phyloP scores from a whole-genome alignment of 495 filamentous ascomycete genomes.

The Penicillium nucicola region DNA sequence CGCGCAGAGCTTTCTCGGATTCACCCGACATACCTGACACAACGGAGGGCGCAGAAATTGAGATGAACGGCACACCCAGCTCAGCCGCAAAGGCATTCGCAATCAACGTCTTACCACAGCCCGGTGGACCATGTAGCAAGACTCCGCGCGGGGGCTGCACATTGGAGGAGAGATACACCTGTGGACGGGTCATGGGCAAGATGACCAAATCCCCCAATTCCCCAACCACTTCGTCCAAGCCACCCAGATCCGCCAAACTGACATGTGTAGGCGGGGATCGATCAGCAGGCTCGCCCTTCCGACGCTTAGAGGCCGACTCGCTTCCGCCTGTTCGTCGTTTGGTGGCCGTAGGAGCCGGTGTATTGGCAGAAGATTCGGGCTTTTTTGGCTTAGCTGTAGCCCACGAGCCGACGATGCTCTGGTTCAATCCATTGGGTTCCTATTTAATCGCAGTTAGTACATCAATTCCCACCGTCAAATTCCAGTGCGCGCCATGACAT shows the following conservation, averaged over 20 bases:
- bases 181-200: slow-evolving; percentile 71
- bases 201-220: slow-evolving; percentile 78
- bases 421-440: slow-evolving; percentile 72
- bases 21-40: slow-evolving; percentile 95
- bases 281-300: slow-evolving; percentile 58
- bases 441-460: slow-evolving; percentile 18
- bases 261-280: slow-evolving; percentile 71
- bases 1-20: slow-evolving; percentile 89
- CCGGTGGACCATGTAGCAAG: slow-evolving; percentile 86
- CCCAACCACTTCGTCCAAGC: slow-evolving; percentile 74
- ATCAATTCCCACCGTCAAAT: no score
- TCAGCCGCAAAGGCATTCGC: slow-evolving; percentile 87
- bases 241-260: slow-evolving; percentile 78
- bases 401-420: slow-evolving; percentile 69
- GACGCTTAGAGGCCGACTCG: slow-evolving; percentile 65
- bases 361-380: slow-evolving; percentile 24
- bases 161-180: slow-evolving; percentile 58
- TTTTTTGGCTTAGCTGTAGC: slow-evolving; percentile 43
- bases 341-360: slow-evolving; percentile 25
- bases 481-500: slow-evolving; percentile 9
- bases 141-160: slow-evolving; percentile 82
- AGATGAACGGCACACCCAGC: slow-evolving; percentile 80
- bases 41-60: slow-evolving; percentile 83
- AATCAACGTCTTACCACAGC: slow-evolving; percentile 94
- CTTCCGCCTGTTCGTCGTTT: slow-evolving; percentile 59